Evolutionary conservation across 768 basidiomycete species (phyloP).

Genomic region (Xanthoconium purpureum): DNA sequence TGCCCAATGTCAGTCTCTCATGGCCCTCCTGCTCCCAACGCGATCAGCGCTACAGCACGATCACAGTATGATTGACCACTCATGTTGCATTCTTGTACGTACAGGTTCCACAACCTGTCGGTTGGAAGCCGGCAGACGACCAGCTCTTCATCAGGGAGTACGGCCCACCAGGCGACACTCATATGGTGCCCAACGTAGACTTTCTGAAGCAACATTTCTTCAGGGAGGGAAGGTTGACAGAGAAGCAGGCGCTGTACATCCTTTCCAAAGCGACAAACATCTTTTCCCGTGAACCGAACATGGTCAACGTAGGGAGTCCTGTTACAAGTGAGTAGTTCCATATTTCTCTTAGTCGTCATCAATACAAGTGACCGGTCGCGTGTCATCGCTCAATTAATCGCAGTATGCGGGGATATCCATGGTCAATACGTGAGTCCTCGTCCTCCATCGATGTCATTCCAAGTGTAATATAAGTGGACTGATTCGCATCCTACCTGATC

Average conservation of each 20-base stretch:
- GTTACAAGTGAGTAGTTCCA: conserved; percentile 70
- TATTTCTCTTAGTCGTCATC: conserved; percentile 2
- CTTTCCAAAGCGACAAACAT: conserved; percentile 64
- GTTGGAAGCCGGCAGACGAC: conserved; percentile 62
- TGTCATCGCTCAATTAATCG: conserved; percentile 3
- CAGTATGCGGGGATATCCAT: conserved; percentile 96
- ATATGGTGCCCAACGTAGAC: conserved; percentile 65
- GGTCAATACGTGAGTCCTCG: conserved; percentile 83
- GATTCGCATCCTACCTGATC: not conserved
- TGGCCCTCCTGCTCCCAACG: conserved; percentile 4
- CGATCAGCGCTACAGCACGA: conserved; percentile 17
- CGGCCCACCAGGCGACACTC: conserved; percentile 35
- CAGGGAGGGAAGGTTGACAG: conserved; percentile 77
- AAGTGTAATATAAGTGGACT: conserved; percentile 18
- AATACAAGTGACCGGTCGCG: conserved; percentile 3
- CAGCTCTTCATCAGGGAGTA: conserved; percentile 61
- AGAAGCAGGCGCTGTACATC: conserved; percentile 83
- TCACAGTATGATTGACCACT: conserved; percentile 28
- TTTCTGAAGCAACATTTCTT: conserved; percentile 90
- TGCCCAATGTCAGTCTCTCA: conserved; percentile 33
- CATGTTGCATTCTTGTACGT: conserved; percentile 11
- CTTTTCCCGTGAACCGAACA: conserved; percentile 74
- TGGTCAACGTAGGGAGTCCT: conserved; percentile 83
- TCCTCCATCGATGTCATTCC: conserved; percentile 71
- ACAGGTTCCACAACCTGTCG: conserved; percentile 70